These are phyloP conservation scores for Wilcoxina mikolae DNA, from an alignment of 495 filamentous ascomycete genomes.

Conservation along the genomic window DNA sequence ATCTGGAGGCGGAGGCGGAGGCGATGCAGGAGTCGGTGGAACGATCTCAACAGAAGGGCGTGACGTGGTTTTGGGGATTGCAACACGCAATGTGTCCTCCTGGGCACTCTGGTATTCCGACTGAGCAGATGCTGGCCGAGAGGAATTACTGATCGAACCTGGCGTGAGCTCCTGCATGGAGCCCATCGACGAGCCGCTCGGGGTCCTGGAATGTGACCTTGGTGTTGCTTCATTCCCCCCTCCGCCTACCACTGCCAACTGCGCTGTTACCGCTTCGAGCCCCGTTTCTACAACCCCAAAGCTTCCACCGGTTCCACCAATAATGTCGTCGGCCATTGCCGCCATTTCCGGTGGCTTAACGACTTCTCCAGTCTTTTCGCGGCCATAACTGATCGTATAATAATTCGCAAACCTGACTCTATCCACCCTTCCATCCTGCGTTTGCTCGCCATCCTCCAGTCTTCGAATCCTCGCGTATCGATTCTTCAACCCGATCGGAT, in stretches of 20 bases:
- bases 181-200: background rate
- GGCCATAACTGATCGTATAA: slow-evolving; percentile 70
- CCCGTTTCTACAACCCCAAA: background rate
- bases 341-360: background rate
- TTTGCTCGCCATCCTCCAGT: slow-evolving; percentile 51
- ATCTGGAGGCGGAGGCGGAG: background rate
- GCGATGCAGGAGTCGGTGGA: background rate
- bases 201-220: background rate
- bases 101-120: background rate
- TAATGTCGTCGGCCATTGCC: background rate
- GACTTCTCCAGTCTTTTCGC: slow-evolving; percentile 42
- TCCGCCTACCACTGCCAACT: background rate
- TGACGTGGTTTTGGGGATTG: background rate
- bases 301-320: background rate
- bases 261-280: background rate
- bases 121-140: background rate
- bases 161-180: too few relatives aligned
- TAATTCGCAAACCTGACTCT: slow-evolving; percentile 73
- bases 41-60: background rate
- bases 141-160: background rate
- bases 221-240: background rate
- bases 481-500: slow-evolving; percentile 51
- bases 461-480: slow-evolving; percentile 52
- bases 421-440: slow-evolving; percentile 22
- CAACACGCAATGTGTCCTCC: background rate